phyloP scores from a whole-genome alignment of 768 basidiomycete genomes.

The Cystobasidium onofrii region DNA sequence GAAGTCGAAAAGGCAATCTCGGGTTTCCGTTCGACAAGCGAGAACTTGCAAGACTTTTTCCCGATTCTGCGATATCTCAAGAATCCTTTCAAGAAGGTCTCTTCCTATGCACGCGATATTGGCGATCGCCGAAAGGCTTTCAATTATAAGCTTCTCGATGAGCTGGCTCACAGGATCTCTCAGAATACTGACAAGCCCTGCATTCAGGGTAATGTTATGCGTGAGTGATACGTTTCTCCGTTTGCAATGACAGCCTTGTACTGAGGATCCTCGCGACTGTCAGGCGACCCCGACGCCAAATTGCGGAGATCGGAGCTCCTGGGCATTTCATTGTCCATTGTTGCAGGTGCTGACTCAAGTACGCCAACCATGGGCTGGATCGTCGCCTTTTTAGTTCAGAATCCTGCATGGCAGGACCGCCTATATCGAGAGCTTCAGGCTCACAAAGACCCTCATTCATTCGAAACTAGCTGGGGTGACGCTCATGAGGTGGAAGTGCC shows the following conservation, averaged over 20 bases:
- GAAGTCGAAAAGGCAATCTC: slow-evolving; percentile 7
- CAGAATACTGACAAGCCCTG: slow-evolving; percentile 10
- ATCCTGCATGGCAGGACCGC: slow-evolving; percentile 12
- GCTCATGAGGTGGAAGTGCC: slow-evolving; percentile 1
- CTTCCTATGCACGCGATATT: slow-evolving; percentile 1
- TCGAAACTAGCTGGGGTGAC: not conserved
- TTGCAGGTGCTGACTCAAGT: slow-evolving; percentile 1
- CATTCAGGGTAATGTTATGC: slow-evolving; percentile 1
- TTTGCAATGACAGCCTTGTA: too few species aligned
- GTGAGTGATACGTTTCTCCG: too few species aligned
- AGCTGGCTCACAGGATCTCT: not conserved
- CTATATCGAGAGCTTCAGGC: not conserved
- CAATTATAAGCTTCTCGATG: slow-evolving; percentile 6
- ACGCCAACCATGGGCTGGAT: slow-evolving; percentile 16
- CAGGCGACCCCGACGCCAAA: not conserved
- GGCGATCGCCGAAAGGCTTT: not conserved
- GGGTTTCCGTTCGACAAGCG: not conserved
- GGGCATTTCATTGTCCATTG: slow-evolving; percentile 3
- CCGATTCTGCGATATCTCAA: not conserved
- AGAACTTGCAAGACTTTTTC: slow-evolving; percentile 14
- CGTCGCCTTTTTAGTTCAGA: not conserved
- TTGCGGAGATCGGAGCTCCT: not conserved
- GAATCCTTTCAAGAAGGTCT: slow-evolving; percentile 1
- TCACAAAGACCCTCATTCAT: not conserved
- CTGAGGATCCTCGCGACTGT: not conserved